Evolutionary conservation across 2,329 filamentous ascomycete species (phyloP).

Genomic region (Arthrobotrys conoides): DNA sequence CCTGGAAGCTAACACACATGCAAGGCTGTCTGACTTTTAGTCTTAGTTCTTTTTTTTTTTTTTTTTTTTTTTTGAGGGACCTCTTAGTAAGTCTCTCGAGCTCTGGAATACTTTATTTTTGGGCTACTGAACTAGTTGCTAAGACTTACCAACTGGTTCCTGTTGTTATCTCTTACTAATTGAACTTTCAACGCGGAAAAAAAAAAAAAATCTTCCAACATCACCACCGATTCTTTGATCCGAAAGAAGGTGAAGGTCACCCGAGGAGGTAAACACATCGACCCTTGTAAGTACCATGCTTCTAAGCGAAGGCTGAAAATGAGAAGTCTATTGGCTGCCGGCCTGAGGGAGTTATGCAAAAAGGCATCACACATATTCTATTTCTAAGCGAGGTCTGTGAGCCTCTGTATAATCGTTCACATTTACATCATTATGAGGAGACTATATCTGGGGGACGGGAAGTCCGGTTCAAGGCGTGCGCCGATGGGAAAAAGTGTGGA

Average conservation of each 20-base stretch:
- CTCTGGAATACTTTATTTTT: conserved; percentile 38
- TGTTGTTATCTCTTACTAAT: conserved; percentile 1
- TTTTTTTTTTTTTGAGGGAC: not conserved
- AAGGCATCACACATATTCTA: conserved; percentile 31
- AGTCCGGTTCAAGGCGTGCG: not conserved
- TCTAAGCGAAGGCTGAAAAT: conserved; percentile 41
- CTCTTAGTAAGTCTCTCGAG: not conserved
- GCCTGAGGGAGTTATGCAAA: conserved; percentile 33
- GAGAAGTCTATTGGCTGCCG: conserved; percentile 11
- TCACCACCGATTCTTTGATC: not conserved
- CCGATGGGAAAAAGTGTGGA: conserved; percentile 18
- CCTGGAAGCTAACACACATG: not conserved
- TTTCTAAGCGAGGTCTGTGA: conserved; percentile 54
- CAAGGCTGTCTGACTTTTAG: conserved; percentile 6
- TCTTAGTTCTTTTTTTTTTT: conserved; percentile 14
- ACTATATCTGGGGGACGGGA: conserved; percentile 9
- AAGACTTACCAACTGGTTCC: conserved; percentile 25
- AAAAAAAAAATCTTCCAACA: not conserved
- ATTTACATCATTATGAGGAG: conserved; percentile 25
- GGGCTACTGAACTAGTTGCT: not conserved
- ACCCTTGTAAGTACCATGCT: conserved; percentile 29
- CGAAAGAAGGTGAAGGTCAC: conserved; percentile 12
- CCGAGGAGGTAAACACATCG: conserved; percentile 1
- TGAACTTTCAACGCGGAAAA: not conserved
- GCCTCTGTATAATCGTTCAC: not conserved